These are phyloP conservation scores for Spinacia oleracea DNA, from an alignment of 179 eudicot species.

Conservation along the genomic window DNA sequence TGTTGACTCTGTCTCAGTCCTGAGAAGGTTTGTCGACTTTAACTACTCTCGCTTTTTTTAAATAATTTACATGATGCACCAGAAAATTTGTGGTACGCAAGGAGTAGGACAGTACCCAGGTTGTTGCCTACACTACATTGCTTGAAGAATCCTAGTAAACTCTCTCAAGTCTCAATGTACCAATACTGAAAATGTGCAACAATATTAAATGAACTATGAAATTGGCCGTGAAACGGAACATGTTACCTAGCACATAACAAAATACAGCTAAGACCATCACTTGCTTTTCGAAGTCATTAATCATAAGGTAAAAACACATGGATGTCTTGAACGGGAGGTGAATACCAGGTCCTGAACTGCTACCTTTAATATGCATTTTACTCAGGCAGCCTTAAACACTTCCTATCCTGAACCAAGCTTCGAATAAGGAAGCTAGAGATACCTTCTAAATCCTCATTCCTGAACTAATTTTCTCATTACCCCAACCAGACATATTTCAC, in stretches of 20 bases:
- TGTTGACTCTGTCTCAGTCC: no score
- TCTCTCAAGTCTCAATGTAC: neutral
- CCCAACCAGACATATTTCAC: neutral
- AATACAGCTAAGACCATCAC: neutral
- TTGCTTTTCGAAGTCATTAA: neutral
- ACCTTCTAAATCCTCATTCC: neutral
- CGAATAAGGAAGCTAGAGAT: neutral
- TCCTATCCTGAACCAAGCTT: neutral
- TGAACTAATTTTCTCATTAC: neutral
- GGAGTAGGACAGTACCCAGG: neutral
- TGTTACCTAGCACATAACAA: neutral
- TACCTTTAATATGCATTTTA: neutral
- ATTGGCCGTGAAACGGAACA: neutral
- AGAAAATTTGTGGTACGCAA: neutral
- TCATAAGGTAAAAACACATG: neutral
- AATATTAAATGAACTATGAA: neutral
- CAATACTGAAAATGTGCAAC: neutral
- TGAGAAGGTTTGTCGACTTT: neutral
- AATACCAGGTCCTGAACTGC: neutral
- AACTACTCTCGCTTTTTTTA: neutral
- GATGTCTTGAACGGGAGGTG: neutral
- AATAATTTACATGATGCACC: neutral
- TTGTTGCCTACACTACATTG: neutral
- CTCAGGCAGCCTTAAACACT: no score
- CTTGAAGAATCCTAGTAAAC: neutral